phyloP scores from a whole-genome alignment of 805 yeast genomes.

The Saccharomycopsis sp. region DNA sequence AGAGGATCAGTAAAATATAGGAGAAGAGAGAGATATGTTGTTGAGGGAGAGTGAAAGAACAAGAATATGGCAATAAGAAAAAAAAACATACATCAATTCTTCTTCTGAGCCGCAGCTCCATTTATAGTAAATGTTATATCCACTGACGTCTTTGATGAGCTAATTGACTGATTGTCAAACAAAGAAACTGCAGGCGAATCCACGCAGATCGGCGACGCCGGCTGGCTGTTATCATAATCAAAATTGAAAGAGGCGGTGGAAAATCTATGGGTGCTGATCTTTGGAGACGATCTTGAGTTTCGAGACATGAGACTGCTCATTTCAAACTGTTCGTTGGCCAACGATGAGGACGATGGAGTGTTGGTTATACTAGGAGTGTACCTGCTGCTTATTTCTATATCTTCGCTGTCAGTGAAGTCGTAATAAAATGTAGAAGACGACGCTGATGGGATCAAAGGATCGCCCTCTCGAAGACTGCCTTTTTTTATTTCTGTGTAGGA shows the following conservation, averaged over 20 bases:
- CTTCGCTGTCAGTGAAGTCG: background rate
- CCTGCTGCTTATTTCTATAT: no score
- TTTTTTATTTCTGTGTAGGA: slow-evolving; percentile 42
- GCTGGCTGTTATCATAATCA: background rate
- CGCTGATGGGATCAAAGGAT: slow-evolving; percentile 15
- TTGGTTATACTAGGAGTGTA: no score
- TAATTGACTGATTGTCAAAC: slow-evolving; percentile 6
- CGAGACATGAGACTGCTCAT: background rate
- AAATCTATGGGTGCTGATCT: background rate
- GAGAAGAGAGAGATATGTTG: no score
- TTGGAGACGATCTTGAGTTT: background rate
- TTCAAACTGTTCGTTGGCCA: background rate
- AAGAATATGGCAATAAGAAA: background rate
- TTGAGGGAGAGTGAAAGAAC: no score
- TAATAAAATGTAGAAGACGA: background rate
- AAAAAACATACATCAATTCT: background rate
- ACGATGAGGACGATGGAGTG: background rate
- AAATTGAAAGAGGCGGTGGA: background rate
- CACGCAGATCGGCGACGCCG: background rate
- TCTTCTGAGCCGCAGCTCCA: background rate
- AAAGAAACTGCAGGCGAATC: slow-evolving; percentile 8
- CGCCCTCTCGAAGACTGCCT: slow-evolving; percentile 14
- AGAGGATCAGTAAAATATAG: background rate
- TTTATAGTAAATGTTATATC: background rate
- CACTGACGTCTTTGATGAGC: slow-evolving; percentile 11